Percentiles rank a stretch among this genome's conserved stretches.
phyloP scores from a whole-genome alignment of 2,329 filamentous ascomycete species.

The Scolecobasidium constrictum region DNA sequence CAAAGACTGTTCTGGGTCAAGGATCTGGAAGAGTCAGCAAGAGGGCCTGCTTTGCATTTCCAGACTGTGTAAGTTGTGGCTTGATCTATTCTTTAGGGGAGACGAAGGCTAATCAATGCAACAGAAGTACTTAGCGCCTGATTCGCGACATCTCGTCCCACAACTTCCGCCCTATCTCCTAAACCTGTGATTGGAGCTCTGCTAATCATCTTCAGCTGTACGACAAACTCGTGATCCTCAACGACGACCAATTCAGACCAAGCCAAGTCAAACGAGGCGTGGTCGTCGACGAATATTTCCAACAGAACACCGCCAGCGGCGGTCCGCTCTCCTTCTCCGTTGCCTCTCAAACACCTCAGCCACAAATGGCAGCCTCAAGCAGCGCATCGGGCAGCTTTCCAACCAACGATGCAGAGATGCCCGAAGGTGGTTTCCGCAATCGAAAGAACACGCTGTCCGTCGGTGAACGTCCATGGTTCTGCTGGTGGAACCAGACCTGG shows the following conservation, averaged over 20 bases:
- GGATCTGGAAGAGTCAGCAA: conserved; percentile 44
- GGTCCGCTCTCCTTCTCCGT: background rate
- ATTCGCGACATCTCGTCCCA: too few relatives aligned
- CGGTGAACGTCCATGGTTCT: conserved; percentile 58
- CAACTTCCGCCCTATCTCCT: too few relatives aligned
- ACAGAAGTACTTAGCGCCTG: too few relatives aligned
- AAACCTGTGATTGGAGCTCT: too few relatives aligned
- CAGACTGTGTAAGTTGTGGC: too few relatives aligned
- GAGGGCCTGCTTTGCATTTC: conserved; percentile 56
- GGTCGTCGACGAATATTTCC: background rate
- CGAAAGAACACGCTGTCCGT: conserved; percentile 18
- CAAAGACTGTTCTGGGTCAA: conserved; percentile 43
- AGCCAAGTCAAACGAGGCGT: conserved; percentile 2
- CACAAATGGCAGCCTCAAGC: background rate
- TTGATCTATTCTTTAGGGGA: too few relatives aligned
- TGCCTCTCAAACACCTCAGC: background rate
- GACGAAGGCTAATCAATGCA: too few relatives aligned
- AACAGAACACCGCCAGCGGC: background rate
- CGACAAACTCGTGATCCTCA: conserved; percentile 52
- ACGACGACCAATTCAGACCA: conserved; percentile 23
- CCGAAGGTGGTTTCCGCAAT: background rate
- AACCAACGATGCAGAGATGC: background rate
- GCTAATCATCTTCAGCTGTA: too few relatives aligned
- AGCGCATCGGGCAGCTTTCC: background rate
- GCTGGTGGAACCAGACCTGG: conserved; percentile 57